Evolutionary conservation across 2,329 filamentous ascomycete species (phyloP), one percentile per base, ranked within the genome.

Genomic region (Fusarium pininemorale): DNA sequence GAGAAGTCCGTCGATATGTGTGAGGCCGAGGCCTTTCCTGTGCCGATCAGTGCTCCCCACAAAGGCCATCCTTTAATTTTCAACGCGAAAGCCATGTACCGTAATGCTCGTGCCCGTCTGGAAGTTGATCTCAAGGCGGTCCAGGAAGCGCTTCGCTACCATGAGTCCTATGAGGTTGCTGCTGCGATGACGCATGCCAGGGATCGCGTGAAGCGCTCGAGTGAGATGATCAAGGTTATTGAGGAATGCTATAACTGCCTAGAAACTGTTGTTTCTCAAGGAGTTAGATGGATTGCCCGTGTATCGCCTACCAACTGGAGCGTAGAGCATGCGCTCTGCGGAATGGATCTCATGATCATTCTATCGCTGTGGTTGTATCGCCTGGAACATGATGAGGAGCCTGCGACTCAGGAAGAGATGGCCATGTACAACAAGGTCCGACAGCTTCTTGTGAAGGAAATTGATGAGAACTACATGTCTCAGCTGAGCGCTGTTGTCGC

Each of bases 241-340:
- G 93, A 98, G 80, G 94, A 97, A 83, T 98, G 96, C 85, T 98
- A 96, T 84, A 94, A 97, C 83, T 98, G 95, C 86, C 95, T 99
- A 79, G 96, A 98, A 83, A 98, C 96, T 55, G 96, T 96, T 63
- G 96, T 97, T 51, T 86, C 95, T 72, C 95, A 98, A 83, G 96
- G 96, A 75, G 95, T 98, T 75, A 94, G 96, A 78, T 98, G 96
- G 96, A 95, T 98, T 72, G 96, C 96, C n/a, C 93, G 95, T 77
- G 98, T 96, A 28, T 98, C 95, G 53, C 95, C 96, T 28, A 98
- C 96, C 53, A 98, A 98, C 85, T 99, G 96, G 96, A 98, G 96
- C 82, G 94, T 98, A 70, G 96, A 99, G 86, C 96, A 99, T 82
- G 95, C 96, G 59, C 91, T 99, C 66, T 98, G 95, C 80, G 96